Base-by-base conservation (phyloP, 306 rosid species). In the Arachis stenosperma region DNA sequence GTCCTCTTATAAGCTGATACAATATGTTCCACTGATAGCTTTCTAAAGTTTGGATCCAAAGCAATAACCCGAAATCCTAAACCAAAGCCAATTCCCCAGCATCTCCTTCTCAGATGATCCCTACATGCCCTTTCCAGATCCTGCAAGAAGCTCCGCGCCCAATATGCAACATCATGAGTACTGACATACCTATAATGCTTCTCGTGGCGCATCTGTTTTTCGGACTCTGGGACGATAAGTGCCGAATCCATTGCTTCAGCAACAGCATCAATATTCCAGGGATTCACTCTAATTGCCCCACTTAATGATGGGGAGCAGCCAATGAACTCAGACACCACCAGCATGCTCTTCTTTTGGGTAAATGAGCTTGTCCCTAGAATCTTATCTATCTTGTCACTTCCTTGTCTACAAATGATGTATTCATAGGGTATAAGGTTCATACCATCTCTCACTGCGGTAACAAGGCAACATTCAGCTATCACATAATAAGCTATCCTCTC, bases 51-150 rank as follows among this genome's bases (percentile, higher is more conserved):
- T 2, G 98, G 96, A 81, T 89, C 98, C 82, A 92, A 81, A 4
- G 96, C 96, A 13, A 92, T 86, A 6, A 92, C 98, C 69, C 98
- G 82, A 68, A 92, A 92, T 10, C 98, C 98, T 72, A 92, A 84
- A 60, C 98, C 96, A 62, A 92, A 92, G 64, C 96, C 96, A 63
- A 92, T 92, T 5, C 98, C 98, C 98, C 98, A 92, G 75, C 96
- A 92, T 76, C 98, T 82, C 75, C 96, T 87, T 84, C 90, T 80
- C 41, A 84, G 61, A 76, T 92, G 98, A 77, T 92, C 98, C 67
- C 86, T 82, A 30, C 98, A 92, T 2, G 98, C 89, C 83, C 98
- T 82, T 62, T 87, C 96, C 42, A 92, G 83, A 82, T 92, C 98
- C 84, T 88, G 98, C 81, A 84, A 75, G 82, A 92, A 92, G 88